Conservation (phyloP, 1,139 yeast genomes). For the Kodamaea anthophila region DNA sequence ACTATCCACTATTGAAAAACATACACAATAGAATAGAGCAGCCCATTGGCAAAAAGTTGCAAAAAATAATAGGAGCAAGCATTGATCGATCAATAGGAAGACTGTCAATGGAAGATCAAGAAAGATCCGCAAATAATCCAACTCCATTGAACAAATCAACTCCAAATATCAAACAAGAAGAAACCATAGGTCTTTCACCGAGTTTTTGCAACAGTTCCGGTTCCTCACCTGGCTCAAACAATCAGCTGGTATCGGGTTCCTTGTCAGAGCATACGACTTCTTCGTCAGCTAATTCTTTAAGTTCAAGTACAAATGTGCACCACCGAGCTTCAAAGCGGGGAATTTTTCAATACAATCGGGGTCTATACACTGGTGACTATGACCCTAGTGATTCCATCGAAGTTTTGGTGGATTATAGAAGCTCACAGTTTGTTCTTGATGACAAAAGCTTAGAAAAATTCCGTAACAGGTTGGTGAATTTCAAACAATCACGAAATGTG, state of each 20-base stretch:
- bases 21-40: conserved; percentile 8
- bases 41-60: conserved; percentile 3
- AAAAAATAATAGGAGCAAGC: conserved; percentile 9
- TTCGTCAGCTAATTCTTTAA: conserved; percentile 7
- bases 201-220: conserved; percentile 1
- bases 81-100: conserved; percentile 2
- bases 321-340: conserved; percentile 6
- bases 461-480: conserved; percentile 17
- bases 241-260: conserved; percentile 2
- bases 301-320: conserved; percentile 4
- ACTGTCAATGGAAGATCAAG: conserved; percentile 1
- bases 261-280: conserved; percentile 6
- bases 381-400: conserved; percentile 20
- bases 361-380: conserved; percentile 23
- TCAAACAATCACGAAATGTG: conserved; percentile 19
- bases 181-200: background rate
- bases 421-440: conserved; percentile 10
- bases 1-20: conserved; percentile 22
- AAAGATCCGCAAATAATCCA: background rate
- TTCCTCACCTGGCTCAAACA: conserved; percentile 6
- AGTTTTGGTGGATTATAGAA: conserved; percentile 12
- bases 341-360: conserved; percentile 18
- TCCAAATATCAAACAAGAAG: too few relatives aligned
- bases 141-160: conserved; percentile 2
- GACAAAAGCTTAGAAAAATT: conserved; percentile 14